Conservation (phyloP, 257 asterid species). For the Osmanthus fragrans region DNA sequence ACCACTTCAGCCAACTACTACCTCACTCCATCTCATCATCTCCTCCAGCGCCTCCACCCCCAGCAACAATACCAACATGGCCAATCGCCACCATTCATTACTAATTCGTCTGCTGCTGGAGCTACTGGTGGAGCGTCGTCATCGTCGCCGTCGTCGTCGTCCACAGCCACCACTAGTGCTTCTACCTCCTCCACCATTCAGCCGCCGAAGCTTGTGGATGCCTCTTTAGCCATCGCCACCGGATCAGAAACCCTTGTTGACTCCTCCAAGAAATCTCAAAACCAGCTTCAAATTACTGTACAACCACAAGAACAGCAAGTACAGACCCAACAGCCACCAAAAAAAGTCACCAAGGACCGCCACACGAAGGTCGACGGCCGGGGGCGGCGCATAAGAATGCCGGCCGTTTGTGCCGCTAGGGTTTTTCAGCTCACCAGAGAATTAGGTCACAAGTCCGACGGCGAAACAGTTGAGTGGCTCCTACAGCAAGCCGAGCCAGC, state of each 20-base stretch:
- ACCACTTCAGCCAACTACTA: slow-evolving; percentile 27
- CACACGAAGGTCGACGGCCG: slow-evolving; percentile 87
- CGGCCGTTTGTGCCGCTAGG: slow-evolving; percentile 83
- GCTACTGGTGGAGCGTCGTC: slow-evolving; percentile 15
- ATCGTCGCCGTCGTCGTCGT: slow-evolving; percentile 12
- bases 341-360: slow-evolving; percentile 72
- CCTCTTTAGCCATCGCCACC: slow-evolving; percentile 65
- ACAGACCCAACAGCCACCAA: slow-evolving; percentile 30
- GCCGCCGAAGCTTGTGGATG: slow-evolving; percentile 38
- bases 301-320: slow-evolving; percentile 18
- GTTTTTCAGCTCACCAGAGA: slow-evolving; percentile 75
- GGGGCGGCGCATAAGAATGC: slow-evolving; percentile 87
- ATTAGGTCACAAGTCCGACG: slow-evolving; percentile 72
- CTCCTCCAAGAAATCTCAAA: slow-evolving; percentile 31
- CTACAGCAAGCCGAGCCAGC: slow-evolving; percentile 82
- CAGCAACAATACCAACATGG: slow-evolving; percentile 26
- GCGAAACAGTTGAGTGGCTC: slow-evolving; percentile 82
- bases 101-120: slow-evolving; percentile 17
- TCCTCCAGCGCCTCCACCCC: slow-evolving; percentile 37
- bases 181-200: slow-evolving; percentile 24
- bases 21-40: slow-evolving; percentile 37
- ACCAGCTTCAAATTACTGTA: slow-evolving; percentile 29
- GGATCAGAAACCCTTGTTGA: slow-evolving; percentile 50
- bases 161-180: slow-evolving; percentile 31
- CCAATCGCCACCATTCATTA: slow-evolving; percentile 40